Evolutionary conservation across 306 rosid genomes (phyloP), one percentile per base, ranked within the genome.

Genomic region (Lagenaria siceraria): DNA sequence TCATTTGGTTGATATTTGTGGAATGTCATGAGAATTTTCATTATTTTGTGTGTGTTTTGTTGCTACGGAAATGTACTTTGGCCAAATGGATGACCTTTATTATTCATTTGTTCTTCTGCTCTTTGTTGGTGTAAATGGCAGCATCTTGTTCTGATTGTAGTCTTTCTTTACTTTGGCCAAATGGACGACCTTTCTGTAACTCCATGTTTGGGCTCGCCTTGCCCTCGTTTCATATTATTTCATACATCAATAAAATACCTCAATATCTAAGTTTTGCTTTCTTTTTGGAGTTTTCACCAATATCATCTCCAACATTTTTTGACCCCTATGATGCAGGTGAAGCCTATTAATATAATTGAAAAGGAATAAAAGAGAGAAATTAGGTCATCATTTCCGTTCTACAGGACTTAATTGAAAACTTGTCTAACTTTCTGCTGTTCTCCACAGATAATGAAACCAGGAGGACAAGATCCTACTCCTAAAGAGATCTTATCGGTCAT

Each of bases 401-500:
- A 58, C 40, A 4, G 40, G 69, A 54, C 18, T 56, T 12, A 53
- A 10, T 64, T 21, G 22, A 31, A 40, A 36, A 75, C 81, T 74
- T n/a, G 78, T 59, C 31, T 27, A 36, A 64, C 42, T 8, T 61
- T 25, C 40, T 59, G 46, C 71, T 36, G 49, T 76, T 79, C 70
- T 52, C 79, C 81, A 80, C 85, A 92, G 97, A 54, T 36, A 70
- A 75, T 13, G 31, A 72, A 35, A 74, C 54, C 73, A 29, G 91
- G 79, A 72, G 97, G 80, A 21, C 61, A 77, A 56, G 64, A 72
- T 79, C 78, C 80, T 56, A n/a, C 78, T 27, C 74, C 42, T n/a
- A 83, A 85, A 83, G 98, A 90, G 54, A 85, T 96, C 76, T 80
- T 78, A 40, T 71, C 68, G 17, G 82, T 88, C 81, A 88, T 96